A percentile compares a stretch with the other conserved stretches of the same genome.
phyloP scores from a whole-genome alignment of 2,329 filamentous ascomycete genomes.

The Penicillium thymicola region DNA sequence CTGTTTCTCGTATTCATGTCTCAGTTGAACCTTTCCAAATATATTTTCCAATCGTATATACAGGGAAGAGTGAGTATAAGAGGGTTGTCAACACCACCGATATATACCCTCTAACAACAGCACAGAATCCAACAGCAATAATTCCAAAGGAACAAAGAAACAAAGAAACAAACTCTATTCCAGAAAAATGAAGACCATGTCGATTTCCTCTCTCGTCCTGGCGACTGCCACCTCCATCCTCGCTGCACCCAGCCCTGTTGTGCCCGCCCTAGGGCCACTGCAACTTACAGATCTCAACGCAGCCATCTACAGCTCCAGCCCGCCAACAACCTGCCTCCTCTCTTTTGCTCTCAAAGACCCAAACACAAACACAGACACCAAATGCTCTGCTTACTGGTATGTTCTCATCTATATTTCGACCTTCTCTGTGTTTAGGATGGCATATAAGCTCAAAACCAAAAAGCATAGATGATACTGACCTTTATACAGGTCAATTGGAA shows the following conservation, averaged over 20 bases:
- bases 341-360: slow-evolving; percentile 14
- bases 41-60: background rate
- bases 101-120: background rate
- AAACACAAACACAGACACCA: slow-evolving; percentile 9
- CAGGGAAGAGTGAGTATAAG: slow-evolving; percentile 2
- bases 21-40: background rate
- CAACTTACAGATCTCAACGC: slow-evolving; percentile 9
- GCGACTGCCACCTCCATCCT: slow-evolving; percentile 9
- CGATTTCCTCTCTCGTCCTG: slow-evolving; percentile 6
- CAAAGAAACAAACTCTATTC: background rate
- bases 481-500: slow-evolving; percentile 9
- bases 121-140: background rate
- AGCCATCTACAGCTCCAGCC: slow-evolving; percentile 5
- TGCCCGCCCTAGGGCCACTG: slow-evolving; percentile 6
- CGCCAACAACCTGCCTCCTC: slow-evolving; percentile 6
- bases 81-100: background rate
- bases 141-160: background rate
- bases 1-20: background rate
- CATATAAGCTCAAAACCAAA: background rate
- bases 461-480: background rate
- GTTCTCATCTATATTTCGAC: background rate
- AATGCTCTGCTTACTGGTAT: slow-evolving; percentile 15
- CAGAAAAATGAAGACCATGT: slow-evolving; percentile 12
- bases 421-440: background rate
- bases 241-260: slow-evolving; percentile 7